Conservation (phyloP, 2,329 filamentous ascomycete species). For the Neonectria sp. region DNA sequence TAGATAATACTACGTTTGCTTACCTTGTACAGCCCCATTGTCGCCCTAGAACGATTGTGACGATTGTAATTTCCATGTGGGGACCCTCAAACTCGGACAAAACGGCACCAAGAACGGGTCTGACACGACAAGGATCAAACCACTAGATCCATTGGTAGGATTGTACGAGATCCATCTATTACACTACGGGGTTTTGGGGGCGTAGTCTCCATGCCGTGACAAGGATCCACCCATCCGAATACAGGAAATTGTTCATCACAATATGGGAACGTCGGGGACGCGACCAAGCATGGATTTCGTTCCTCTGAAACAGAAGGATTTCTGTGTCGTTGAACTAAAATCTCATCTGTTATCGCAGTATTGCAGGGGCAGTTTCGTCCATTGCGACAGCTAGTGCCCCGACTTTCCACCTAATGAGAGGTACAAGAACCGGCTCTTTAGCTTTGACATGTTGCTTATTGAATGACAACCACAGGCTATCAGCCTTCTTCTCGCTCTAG, state of each 20-base stretch:
- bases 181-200: neutral
- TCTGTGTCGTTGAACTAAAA: neutral
- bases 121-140: slow-evolving; percentile 10
- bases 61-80: slow-evolving; percentile 14
- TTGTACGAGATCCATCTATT: neutral
- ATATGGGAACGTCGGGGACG: neutral
- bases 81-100: neutral
- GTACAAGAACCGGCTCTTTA: neutral
- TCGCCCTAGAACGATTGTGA: neutral
- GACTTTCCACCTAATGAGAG: neutral
- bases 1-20: neutral
- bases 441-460: neutral
- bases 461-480: slow-evolving; percentile 4
- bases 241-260: neutral
- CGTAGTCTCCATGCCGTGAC: neutral
- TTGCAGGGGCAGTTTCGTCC: neutral
- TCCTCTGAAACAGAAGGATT: slow-evolving; percentile 4
- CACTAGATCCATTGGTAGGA: neutral
- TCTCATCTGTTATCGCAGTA: neutral
- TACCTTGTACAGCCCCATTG: neutral
- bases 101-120: neutral
- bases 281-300: neutral
- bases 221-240: slow-evolving; percentile 2
- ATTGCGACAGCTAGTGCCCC: neutral
- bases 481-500: neutral